Evolutionary conservation across 257 asterid genomes (phyloP), one percentile per base, ranked within the genome.

Genomic region (Osmanthus fragrans): DNA sequence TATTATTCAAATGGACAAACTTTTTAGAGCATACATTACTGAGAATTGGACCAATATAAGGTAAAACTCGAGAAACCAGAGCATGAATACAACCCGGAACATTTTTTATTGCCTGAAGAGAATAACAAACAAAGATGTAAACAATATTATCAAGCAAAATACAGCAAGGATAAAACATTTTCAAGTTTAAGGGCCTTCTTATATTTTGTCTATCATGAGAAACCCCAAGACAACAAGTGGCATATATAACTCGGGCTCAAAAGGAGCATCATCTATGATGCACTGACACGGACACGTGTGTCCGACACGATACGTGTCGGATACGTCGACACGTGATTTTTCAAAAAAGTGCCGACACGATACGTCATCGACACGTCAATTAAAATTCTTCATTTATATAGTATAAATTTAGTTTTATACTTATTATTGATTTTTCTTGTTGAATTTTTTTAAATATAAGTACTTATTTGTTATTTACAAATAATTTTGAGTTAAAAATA

Each of bases 11-110:
- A 74, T 58, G 67, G 27, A 82, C 49, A 73, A 78, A 47, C 47
- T 63, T 68, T 69, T 77, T 21, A 78, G 65, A 51, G 73, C 93
- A 29, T 93, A 95, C 99, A 58, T 88, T 90, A 83, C 85, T 89
- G 67, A 95, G 97, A 77, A 95, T 88, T 80, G 97, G 96, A 45
- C 88, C 89, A 72, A 91, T 77, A 81, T 86, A 95, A 54, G 97
- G 98, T 80, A 95, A 84, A 80, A 92, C 88, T 76, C 98, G 97
- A 84, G 94, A 90, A 73, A 88, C 93, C 83, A 95, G 84, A 68
- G 97, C 92, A 80, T 92, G 99, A 74, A 90, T 82, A 80, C 99
- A 95, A 70, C 98, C 97, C 13, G 99, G 97, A 84, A 97, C 94
- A 82, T 86, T 79, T 87, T 93, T 95, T 70, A 95, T 92, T 66